These are phyloP conservation scores for Coemansia sp. DNA, from an alignment of 192 early-diverging fungal genomes.

Conservation along the genomic window DNA sequence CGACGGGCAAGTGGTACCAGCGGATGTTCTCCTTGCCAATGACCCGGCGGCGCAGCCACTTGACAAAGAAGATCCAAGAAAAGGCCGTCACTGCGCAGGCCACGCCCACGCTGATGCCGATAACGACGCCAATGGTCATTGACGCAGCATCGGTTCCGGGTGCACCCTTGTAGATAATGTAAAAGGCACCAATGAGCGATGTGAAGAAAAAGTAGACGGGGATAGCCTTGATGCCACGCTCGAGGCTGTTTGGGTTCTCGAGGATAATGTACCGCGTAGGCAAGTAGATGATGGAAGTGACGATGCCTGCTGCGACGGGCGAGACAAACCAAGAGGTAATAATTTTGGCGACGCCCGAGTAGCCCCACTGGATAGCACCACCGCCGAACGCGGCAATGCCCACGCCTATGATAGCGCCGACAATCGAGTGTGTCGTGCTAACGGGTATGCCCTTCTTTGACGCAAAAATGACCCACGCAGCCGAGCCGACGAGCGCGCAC, in stretches of 20 bases:
- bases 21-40: constrained; percentile 63
- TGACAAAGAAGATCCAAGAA: constrained; percentile 64
- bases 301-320: constrained; percentile 63
- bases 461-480: constrained; percentile 72
- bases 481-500: constrained; percentile 75
- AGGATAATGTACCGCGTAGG: constrained; percentile 66
- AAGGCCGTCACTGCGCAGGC: constrained; percentile 57
- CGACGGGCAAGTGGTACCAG: constrained; percentile 72
- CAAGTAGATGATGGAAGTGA: constrained; percentile 65
- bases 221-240: constrained; percentile 64
- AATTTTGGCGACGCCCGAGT: constrained; percentile 57
- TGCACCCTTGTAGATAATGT: constrained; percentile 72
- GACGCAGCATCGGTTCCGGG: constrained; percentile 49
- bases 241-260: constrained; percentile 61
- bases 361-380: constrained; percentile 63
- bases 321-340: constrained; percentile 78
- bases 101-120: constrained; percentile 67
- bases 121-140: constrained; percentile 50
- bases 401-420: constrained; percentile 73
- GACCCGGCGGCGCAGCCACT: constrained; percentile 64
- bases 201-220: constrained; percentile 73
- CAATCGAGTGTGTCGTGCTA: constrained; percentile 80
- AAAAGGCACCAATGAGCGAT: constrained; percentile 62
- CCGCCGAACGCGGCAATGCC: constrained; percentile 73
- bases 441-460: constrained; percentile 69